These are phyloP conservation scores for Adansonia digitata DNA, from an alignment of 345 rosid genomes.

Conservation along the genomic window DNA sequence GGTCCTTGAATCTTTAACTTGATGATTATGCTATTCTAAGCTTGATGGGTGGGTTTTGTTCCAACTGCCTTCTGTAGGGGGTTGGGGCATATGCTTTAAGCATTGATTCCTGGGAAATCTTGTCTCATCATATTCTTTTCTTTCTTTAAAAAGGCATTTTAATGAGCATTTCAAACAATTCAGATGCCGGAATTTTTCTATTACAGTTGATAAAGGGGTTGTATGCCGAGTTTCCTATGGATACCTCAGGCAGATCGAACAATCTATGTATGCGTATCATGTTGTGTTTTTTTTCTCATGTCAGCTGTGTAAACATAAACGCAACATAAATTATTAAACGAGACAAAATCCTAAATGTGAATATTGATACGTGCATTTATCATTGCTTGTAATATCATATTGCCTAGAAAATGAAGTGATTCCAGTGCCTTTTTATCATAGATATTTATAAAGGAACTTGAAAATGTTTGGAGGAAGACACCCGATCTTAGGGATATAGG, in stretches of 20 bases:
- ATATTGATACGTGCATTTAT: no score
- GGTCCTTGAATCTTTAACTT: no score
- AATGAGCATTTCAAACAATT: slow-evolving; percentile 1
- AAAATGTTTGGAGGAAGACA: background rate
- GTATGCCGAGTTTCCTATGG: background rate
- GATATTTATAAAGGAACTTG: background rate
- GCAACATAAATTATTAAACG: background rate
- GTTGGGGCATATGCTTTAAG: slow-evolving; percentile 1
- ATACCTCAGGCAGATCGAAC: background rate
- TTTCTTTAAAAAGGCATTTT: background rate
- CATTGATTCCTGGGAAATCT: background rate
- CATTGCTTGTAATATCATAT: no score
- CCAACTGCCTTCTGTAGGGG: background rate
- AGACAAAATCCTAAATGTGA: no score
- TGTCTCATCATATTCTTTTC: background rate
- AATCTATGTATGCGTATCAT: background rate
- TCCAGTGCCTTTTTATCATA: no score
- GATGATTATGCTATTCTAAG: background rate
- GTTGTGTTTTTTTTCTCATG: background rate
- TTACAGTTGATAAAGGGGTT: background rate
- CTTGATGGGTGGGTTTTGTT: background rate
- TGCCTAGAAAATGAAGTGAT: no score
- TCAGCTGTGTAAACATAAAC: background rate
- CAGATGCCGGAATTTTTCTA: background rate
- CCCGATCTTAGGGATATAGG: background rate